A percentile compares a stretch with the other conserved stretches of the same genome.
These are phyloP conservation scores for Naegleria gruberi DNA, from an alignment of 208 protist species.

Conservation along the genomic window DNA sequence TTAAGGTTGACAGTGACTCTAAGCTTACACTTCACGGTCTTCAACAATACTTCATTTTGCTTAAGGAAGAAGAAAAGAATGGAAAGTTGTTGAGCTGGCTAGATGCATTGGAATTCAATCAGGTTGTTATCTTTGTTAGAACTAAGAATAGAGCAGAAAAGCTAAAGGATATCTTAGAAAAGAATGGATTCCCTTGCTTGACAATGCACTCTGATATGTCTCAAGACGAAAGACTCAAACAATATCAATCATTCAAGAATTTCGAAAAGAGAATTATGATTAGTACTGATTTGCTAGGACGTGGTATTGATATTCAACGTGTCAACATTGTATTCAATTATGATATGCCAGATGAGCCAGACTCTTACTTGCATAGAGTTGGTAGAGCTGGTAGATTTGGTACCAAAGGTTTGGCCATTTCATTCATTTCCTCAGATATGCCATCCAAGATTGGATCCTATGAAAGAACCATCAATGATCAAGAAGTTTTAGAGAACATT, in stretches of 20 bases:
- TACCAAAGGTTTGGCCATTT: conserved; percentile 98
- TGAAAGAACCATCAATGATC: not conserved
- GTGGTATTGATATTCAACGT: conserved; percentile 98
- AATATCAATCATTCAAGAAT: conserved; percentile 91
- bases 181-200: conserved; percentile 83
- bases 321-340: conserved; percentile 99
- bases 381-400: conserved; percentile 88
- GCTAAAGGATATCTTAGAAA: conserved; percentile 86
- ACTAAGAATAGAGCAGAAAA: conserved; percentile 75
- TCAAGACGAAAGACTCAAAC: conserved; percentile 75
- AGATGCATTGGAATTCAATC: conserved; percentile 98
- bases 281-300: conserved; percentile 97
- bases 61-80: conserved; percentile 93
- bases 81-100: conserved; percentile 93
- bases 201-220: conserved; percentile 84
- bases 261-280: conserved; percentile 96
- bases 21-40: conserved; percentile 98
- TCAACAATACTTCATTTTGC: conserved; percentile 94
- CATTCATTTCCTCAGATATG: conserved; percentile 85
- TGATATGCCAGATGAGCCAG: conserved; percentile 93
- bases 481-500: not conserved
- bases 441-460: not conserved
- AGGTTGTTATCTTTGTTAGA: conserved; percentile 99
- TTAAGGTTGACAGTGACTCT: conserved; percentile 93
- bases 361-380: conserved; percentile 97